Conservation (phyloP, 306 rosid genomes). For the Begonia masoniana region DNA sequence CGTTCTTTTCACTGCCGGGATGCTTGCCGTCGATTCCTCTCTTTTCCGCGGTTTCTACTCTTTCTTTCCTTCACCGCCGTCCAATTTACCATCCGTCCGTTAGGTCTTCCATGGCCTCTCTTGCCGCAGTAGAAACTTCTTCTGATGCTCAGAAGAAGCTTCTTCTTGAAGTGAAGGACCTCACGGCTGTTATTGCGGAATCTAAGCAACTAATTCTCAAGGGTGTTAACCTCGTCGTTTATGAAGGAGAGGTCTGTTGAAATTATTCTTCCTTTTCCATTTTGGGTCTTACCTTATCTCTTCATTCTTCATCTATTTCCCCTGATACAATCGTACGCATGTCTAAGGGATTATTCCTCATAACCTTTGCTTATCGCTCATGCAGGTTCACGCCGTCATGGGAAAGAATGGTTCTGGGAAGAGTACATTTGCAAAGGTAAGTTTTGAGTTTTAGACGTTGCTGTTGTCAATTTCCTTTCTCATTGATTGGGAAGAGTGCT, state of each 20-base stretch:
- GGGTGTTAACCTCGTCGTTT: constrained; percentile 63
- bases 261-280: background rate
- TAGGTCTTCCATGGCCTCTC: constrained; percentile 9
- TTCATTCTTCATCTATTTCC: too few relatives aligned
- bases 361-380: background rate
- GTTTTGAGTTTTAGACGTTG: background rate
- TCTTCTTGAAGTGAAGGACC: constrained; percentile 62
- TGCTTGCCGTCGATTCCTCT: constrained; percentile 12
- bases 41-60: constrained; percentile 7
- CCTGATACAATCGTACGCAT: too few relatives aligned
- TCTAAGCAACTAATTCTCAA: constrained; percentile 49
- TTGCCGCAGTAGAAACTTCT: constrained; percentile 16
- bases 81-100: constrained; percentile 7
- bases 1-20: background rate
- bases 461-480: too few relatives aligned
- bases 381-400: constrained; percentile 82
- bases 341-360: too few relatives aligned
- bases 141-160: constrained; percentile 21
- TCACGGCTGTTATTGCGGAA: constrained; percentile 60
- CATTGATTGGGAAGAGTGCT: too few relatives aligned
- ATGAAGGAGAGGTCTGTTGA: constrained; percentile 52
- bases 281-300: background rate
- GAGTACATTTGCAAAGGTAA: constrained; percentile 86
- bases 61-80: constrained; percentile 12
- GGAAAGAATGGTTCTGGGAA: constrained; percentile 95